Conservation (phyloP, 768 basidiomycete species). For the Trametes cinnabarina region DNA sequence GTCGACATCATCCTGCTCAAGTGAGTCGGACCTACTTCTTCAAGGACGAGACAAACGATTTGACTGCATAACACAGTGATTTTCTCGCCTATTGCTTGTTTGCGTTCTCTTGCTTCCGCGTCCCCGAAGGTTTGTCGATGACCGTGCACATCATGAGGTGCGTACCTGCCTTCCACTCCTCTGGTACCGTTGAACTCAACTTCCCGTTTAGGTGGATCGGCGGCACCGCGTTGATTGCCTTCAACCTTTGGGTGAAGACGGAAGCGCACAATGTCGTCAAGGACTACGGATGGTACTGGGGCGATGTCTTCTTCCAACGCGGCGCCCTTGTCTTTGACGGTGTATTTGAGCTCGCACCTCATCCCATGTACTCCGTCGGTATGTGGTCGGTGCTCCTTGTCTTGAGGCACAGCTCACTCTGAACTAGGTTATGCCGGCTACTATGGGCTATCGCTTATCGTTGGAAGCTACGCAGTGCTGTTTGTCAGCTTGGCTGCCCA, state of each 20-base stretch:
- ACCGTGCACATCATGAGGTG: slow-evolving; percentile 78
- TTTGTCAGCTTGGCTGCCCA: slow-evolving; percentile 94
- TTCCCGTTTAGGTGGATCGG: slow-evolving; percentile 69
- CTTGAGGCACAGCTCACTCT: neutral
- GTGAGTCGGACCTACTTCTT: slow-evolving; percentile 43
- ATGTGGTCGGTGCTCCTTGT: slow-evolving; percentile 19
- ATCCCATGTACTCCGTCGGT: slow-evolving; percentile 95
- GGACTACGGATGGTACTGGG: slow-evolving; percentile 99
- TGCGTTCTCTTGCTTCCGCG: slow-evolving; percentile 88
- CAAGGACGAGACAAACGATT: neutral
- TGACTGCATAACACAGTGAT: slow-evolving; percentile 52
- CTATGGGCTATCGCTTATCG: slow-evolving; percentile 90
- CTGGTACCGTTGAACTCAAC: slow-evolving; percentile 1
- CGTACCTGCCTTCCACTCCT: neutral
- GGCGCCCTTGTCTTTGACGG: slow-evolving; percentile 95
- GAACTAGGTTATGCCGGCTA: slow-evolving; percentile 90
- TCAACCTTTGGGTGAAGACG: slow-evolving; percentile 98
- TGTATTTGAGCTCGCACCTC: slow-evolving; percentile 91
- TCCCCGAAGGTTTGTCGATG: slow-evolving; percentile 73
- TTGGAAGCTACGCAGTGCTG: slow-evolving; percentile 85
- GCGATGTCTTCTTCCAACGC: slow-evolving; percentile 90
- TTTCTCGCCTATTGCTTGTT: slow-evolving; percentile 95
- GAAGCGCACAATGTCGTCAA: slow-evolving; percentile 98
- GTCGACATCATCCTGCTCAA: slow-evolving; percentile 97
- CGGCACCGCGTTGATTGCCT: slow-evolving; percentile 80